Evolutionary conservation across 1,284 basidiomycete species (phyloP).

Genomic region (Anthracocystis panici-leucophaei): DNA sequence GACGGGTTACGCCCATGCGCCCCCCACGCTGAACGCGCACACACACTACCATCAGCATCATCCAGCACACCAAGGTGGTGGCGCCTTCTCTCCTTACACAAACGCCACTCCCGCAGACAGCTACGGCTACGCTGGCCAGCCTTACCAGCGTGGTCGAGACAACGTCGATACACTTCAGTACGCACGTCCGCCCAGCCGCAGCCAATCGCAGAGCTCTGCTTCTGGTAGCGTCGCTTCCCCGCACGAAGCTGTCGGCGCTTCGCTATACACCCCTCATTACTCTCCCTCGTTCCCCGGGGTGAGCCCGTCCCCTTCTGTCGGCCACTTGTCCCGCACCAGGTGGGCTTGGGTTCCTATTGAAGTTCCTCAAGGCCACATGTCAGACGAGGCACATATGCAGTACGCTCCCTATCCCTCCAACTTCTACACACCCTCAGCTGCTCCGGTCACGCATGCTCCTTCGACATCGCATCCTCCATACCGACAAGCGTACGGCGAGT

Average conservation of each 20-base stretch:
- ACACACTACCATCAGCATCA: conserved; percentile 20
- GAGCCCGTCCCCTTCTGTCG: conserved; percentile 23
- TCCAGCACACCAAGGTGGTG: conserved; percentile 9
- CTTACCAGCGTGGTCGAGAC: conserved; percentile 15
- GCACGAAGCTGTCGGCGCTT: conserved; percentile 18
- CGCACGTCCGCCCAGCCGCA: conserved; percentile 18
- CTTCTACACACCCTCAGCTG: conserved; percentile 21
- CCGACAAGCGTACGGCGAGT: conserved; percentile 21
- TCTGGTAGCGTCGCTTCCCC: conserved; percentile 13
- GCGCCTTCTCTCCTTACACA: conserved; percentile 15
- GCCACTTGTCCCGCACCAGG: conserved; percentile 39
- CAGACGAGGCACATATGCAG: conserved; percentile 36
- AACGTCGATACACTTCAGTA: conserved; percentile 17
- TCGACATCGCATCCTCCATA: conserved; percentile 23
- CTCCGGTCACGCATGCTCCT: conserved; percentile 14
- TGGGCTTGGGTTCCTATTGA: conserved; percentile 53
- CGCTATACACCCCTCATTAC: conserved; percentile 23
- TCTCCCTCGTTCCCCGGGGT: conserved; percentile 29
- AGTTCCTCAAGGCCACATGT: conserved; percentile 38
- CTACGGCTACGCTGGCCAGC: conserved; percentile 16
- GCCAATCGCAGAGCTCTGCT: conserved; percentile 33
- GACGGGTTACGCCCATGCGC: conserved; percentile 17
- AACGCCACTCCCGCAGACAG: conserved; percentile 1
- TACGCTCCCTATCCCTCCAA: conserved; percentile 28
- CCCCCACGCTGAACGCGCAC: conserved; percentile 11